These are phyloP conservation scores for Aspergillus sp. DNA, from an alignment of 2,329 filamentous ascomycete genomes.

Conservation along the genomic window DNA sequence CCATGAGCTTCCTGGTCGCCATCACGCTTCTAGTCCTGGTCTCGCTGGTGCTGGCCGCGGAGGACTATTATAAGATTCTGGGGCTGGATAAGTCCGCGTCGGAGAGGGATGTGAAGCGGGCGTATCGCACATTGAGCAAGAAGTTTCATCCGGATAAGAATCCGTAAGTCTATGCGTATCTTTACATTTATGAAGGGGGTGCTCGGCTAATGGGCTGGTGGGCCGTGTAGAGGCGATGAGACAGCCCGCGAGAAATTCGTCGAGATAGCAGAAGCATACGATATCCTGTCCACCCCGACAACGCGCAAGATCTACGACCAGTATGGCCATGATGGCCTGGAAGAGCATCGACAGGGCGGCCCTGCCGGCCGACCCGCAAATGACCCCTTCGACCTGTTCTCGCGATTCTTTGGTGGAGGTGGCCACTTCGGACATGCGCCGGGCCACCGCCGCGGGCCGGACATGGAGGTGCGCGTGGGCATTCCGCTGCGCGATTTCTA, in stretches of 20 bases:
- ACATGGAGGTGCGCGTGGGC: slow-evolving; percentile 77
- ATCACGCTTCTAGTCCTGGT: slow-evolving; percentile 28
- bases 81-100: slow-evolving; percentile 70
- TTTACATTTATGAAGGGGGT: neutral
- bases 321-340: slow-evolving; percentile 83
- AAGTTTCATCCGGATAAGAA: slow-evolving; percentile 98
- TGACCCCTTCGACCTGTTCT: slow-evolving; percentile 95
- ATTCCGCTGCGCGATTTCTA: slow-evolving; percentile 58
- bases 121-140: slow-evolving; percentile 86
- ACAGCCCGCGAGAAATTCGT: slow-evolving; percentile 85
- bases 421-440: slow-evolving; percentile 69
- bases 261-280: slow-evolving; percentile 89
- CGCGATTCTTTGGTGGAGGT: slow-evolving; percentile 86
- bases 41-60: slow-evolving; percentile 33
- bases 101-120: slow-evolving; percentile 84
- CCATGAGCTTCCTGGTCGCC: slow-evolving; percentile 17
- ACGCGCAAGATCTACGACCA: slow-evolving; percentile 86
- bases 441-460: slow-evolving; percentile 71
- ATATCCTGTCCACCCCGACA: slow-evolving; percentile 71
- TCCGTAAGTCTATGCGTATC: slow-evolving; percentile 52
- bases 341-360: slow-evolving; percentile 68
- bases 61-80: slow-evolving; percentile 59
- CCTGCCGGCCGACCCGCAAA: slow-evolving; percentile 51
- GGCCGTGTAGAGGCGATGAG: slow-evolving; percentile 56
- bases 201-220: neutral